A percentile compares a stretch with the other conserved stretches of the same genome.
Evolutionary conservation across 352 stramenopile genomes (phyloP).

Genomic region (Phytophthora sp.): DNA sequence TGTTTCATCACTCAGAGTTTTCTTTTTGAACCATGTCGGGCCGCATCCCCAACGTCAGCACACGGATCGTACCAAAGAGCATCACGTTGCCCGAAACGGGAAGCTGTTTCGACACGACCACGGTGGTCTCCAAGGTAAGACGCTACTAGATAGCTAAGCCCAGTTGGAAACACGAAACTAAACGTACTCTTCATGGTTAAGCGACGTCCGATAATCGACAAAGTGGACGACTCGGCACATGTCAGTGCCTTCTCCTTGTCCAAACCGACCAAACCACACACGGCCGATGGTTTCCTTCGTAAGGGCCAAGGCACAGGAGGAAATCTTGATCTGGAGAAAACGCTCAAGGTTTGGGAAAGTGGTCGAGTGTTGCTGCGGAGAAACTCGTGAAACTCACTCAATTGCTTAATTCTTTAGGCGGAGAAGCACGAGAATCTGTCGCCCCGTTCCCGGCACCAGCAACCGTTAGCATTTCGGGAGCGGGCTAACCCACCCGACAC

Average conservation of each 20-base stretch:
- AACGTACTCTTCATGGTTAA: slow-evolving; percentile 23
- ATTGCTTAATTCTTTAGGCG: slow-evolving; percentile 17
- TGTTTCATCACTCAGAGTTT: too few species aligned
- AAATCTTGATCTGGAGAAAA: slow-evolving; percentile 71
- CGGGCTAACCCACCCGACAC: slow-evolving; percentile 94
- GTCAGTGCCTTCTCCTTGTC: slow-evolving; percentile 92
- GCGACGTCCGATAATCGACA: slow-evolving; percentile 78
- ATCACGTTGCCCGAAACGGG: slow-evolving; percentile 89
- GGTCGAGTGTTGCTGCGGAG: not conserved
- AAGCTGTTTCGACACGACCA: slow-evolving; percentile 95
- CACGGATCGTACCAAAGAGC: slow-evolving; percentile 80
- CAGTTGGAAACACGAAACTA: too few species aligned
- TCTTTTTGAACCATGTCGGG: slow-evolving; percentile 44
- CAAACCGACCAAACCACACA: slow-evolving; percentile 85
- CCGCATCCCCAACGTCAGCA: slow-evolving; percentile 86
- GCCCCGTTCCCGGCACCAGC: slow-evolving; percentile 53
- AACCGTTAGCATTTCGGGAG: slow-evolving; percentile 90
- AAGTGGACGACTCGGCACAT: slow-evolving; percentile 63
- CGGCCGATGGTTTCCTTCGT: slow-evolving; percentile 91
- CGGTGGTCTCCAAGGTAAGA: slow-evolving; percentile 57
- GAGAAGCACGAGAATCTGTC: slow-evolving; percentile 53
- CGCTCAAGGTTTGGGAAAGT: slow-evolving; percentile 34
- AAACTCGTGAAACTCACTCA: slow-evolving; percentile 6
- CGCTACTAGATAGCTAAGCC: too few species aligned
- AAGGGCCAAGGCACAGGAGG: slow-evolving; percentile 90